Evolutionary conservation across 257 asterid genomes (phyloP).

Genomic region (Fraxinus quadrangulata): DNA sequence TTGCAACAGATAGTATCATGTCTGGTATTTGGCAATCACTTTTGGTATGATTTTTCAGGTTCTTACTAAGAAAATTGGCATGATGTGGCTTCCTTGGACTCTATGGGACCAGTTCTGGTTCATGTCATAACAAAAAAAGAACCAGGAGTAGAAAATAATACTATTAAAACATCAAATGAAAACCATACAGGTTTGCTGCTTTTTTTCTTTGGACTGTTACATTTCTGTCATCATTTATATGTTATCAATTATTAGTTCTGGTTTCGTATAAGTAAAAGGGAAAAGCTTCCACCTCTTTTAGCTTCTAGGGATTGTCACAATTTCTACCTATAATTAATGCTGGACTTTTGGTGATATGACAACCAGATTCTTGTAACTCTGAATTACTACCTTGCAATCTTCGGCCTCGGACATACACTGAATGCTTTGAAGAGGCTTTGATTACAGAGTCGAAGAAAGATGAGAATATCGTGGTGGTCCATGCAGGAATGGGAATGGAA

Average conservation of each 20-base stretch:
- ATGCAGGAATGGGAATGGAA: slow-evolving; percentile 92
- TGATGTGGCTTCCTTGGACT: no score
- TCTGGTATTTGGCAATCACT: neutral
- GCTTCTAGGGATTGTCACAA: neutral
- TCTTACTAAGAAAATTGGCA: slow-evolving; percentile 72
- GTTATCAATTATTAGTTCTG: neutral
- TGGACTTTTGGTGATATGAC: slow-evolving; percentile 17
- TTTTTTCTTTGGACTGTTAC: slow-evolving; percentile 1
- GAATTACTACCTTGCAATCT: slow-evolving; percentile 30
- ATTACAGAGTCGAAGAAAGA: slow-evolving; percentile 62
- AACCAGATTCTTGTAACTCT: slow-evolving; percentile 35
- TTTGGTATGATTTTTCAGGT: slow-evolving; percentile 45
- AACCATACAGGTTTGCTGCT: slow-evolving; percentile 39
- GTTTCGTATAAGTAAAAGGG: neutral
- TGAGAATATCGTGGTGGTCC: slow-evolving; percentile 75
- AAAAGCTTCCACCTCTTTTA: neutral
- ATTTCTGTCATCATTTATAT: neutral
- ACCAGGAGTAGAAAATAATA: slow-evolving; percentile 33
- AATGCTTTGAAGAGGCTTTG: slow-evolving; percentile 70
- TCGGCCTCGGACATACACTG: slow-evolving; percentile 60
- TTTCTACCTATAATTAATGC: slow-evolving; percentile 18
- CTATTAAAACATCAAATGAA: slow-evolving; percentile 30
- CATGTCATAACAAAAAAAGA: slow-evolving; percentile 80
- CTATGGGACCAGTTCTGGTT: slow-evolving; percentile 79
- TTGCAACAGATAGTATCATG: slow-evolving; percentile 6